Conservation (phyloP, 495 filamentous ascomycete species). For the Neurospora sp. region DNA sequence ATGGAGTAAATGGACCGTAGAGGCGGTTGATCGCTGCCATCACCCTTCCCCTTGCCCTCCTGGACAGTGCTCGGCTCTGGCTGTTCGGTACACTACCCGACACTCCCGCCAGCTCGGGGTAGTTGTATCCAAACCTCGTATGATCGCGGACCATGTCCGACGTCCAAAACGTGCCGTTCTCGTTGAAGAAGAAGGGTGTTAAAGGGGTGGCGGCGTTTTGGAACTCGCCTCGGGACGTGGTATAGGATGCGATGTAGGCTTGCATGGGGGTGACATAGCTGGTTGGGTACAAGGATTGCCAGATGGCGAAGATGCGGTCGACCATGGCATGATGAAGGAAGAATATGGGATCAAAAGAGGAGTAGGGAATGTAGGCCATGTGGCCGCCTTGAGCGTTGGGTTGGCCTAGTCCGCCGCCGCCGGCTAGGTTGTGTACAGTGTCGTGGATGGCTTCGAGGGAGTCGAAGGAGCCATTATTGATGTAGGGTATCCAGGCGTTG, state of each 20-base stretch:
- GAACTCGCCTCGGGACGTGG: constrained; percentile 30
- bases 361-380: constrained; percentile 54
- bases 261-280: constrained; percentile 42
- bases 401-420: constrained; percentile 18
- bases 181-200: constrained; percentile 35
- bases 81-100: constrained; percentile 2
- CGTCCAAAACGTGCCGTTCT: constrained; percentile 40
- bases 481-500: constrained; percentile 36
- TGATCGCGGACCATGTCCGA: constrained; percentile 34
- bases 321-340: constrained; percentile 57
- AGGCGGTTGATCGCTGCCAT: constrained; percentile 41
- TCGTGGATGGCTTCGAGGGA: constrained; percentile 58
- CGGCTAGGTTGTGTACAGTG: constrained; percentile 49
- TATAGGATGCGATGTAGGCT: constrained; percentile 42
- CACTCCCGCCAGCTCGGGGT: constrained; percentile 40
- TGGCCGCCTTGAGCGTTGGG: constrained; percentile 38
- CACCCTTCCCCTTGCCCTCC: constrained; percentile 23
- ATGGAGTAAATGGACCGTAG: constrained; percentile 38
- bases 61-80: constrained; percentile 5
- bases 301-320: constrained; percentile 61
- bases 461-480: constrained; percentile 33
- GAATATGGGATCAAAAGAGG: constrained; percentile 68
- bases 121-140: constrained; percentile 49
- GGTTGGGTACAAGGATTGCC: constrained; percentile 57
- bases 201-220: constrained; percentile 31